Base-by-base conservation (phyloP, 495 filamentous ascomycete genomes). In the Aspergillus ostianus region DNA sequence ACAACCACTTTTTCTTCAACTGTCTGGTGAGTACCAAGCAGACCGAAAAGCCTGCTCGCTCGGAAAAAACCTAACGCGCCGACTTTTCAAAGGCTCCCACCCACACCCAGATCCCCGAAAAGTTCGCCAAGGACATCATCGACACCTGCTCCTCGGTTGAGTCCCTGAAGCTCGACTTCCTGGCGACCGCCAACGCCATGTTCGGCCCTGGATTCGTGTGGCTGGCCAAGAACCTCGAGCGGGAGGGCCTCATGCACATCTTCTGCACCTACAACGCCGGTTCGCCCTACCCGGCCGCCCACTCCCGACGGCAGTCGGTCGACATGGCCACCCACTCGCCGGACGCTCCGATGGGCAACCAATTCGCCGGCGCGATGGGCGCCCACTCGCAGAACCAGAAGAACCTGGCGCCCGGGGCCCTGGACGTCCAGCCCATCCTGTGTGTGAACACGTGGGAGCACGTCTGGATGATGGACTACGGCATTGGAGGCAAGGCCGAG, bases 401-500 rank as follows among this genome's bases (percentile, higher is more conserved):
- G 66, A 77, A 66, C 60, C 65, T 82, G 59, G 83, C 86, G 15
- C 87, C 87, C 18, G 89, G 91, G 6, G 92, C 90, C 12, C 74
- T 84, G 45, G 82, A 90, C 55, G 65, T 93, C 18, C 75, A 84
- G 55, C 92, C 93, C 5, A 75, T 97, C 60, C 76, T 98, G 58
- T 96, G 93, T 66, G 81, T 98, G 49, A 98, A 94, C 72, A 96
- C 91, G 26, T 98, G 94, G 94, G 87, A 97, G 79, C 94, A 98
- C 73, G 89, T 87, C 2, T 98, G 90, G 86, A 74, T 98, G 72
- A 81, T 80, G 59, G 91, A 98, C 70, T 97, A 87, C 67, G 91
- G 91, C 26, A 78, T 97, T 49, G 77, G 73, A 44, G 91, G 90
- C 13, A 98, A 96, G 86, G 80, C 80, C 51, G 71, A 77, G 57